phyloP scores from a whole-genome alignment of 2,329 filamentous ascomycete species.

The Scopulariopsis brevicaulis region DNA sequence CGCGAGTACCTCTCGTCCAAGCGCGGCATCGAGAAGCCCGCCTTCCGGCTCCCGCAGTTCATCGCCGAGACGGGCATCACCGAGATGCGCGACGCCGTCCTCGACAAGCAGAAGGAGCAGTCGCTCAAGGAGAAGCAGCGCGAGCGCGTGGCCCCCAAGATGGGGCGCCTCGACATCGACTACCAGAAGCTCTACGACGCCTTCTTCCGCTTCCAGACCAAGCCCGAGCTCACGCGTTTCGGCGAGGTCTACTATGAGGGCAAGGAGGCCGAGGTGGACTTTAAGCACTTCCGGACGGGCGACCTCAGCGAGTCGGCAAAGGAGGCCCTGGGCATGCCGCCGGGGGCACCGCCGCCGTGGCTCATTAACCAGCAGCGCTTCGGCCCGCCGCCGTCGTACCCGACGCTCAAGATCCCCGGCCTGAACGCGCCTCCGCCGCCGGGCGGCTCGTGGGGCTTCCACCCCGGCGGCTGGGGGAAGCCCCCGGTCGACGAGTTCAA shows the following conservation, averaged over 20 bases:
- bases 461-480: slow-evolving; percentile 91
- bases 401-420: slow-evolving; percentile 87
- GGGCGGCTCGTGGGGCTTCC: slow-evolving; percentile 88
- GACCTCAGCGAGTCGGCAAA: slow-evolving; percentile 82
- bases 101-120: slow-evolving; percentile 92
- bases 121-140: slow-evolving; percentile 90
- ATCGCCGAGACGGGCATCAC: slow-evolving; percentile 96
- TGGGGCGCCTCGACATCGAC: slow-evolving; percentile 95
- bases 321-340: slow-evolving; percentile 87
- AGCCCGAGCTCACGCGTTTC: slow-evolving; percentile 85
- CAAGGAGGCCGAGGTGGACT: slow-evolving; percentile 94
- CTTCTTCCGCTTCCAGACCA: slow-evolving; percentile 96
- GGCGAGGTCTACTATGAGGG: slow-evolving; percentile 99
- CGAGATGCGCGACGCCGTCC: slow-evolving; percentile 92
- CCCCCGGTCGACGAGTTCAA: slow-evolving; percentile 92
- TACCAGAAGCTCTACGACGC: slow-evolving; percentile 98
- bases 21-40: slow-evolving; percentile 88
- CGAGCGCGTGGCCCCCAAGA: slow-evolving; percentile 87
- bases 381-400: slow-evolving; percentile 88
- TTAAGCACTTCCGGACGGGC: slow-evolving; percentile 79
- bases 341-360: slow-evolving; percentile 90
- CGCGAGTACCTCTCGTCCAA: slow-evolving; percentile 96
- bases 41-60: slow-evolving; percentile 88
- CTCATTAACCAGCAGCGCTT: slow-evolving; percentile 93
- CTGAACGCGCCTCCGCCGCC: slow-evolving; percentile 87